These are phyloP conservation scores for Cercophora samala DNA, from an alignment of 495 filamentous ascomycete genomes.

Conservation along the genomic window DNA sequence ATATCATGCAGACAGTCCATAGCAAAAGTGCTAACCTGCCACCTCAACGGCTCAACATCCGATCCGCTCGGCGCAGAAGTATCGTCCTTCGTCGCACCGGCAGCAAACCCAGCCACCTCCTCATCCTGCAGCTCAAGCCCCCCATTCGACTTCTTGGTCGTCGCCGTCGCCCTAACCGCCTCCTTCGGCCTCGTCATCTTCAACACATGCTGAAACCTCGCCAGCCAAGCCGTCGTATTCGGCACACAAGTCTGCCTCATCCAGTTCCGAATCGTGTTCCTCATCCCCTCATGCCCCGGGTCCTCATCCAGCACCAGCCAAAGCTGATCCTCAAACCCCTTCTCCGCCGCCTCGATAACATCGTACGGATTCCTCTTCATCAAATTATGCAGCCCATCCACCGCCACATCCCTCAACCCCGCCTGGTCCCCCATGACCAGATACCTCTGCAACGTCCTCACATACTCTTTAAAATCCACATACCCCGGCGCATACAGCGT, in stretches of 20 bases:
- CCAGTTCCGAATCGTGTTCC: slow-evolving; percentile 85
- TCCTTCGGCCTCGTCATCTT: slow-evolving; percentile 73
- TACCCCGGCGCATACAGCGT: slow-evolving; percentile 86
- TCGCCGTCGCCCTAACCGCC: slow-evolving; percentile 48
- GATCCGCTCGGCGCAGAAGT: slow-evolving; percentile 55
- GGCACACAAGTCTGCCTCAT: slow-evolving; percentile 76
- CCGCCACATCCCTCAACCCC: slow-evolving; percentile 71
- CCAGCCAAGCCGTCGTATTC: slow-evolving; percentile 77
- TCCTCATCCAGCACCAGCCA: slow-evolving; percentile 81
- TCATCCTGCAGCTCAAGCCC: slow-evolving; percentile 84
- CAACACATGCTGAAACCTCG: slow-evolving; percentile 81
- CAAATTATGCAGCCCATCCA: slow-evolving; percentile 86
- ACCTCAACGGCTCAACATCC: slow-evolving; percentile 83
- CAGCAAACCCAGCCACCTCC: slow-evolving; percentile 91
- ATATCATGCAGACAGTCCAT: slow-evolving; percentile 90
- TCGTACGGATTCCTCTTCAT: slow-evolving; percentile 88
- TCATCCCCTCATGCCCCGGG: slow-evolving; percentile 71
- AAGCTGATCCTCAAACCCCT: slow-evolving; percentile 81
- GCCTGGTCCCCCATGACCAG: slow-evolving; percentile 59
- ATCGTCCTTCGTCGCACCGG: slow-evolving; percentile 62
- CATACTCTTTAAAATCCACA: slow-evolving; percentile 78
- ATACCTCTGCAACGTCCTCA: slow-evolving; percentile 73
- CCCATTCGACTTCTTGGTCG: slow-evolving; percentile 47
- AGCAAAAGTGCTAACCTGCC: slow-evolving; percentile 94
- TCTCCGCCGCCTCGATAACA: slow-evolving; percentile 68